Percentiles rank a stretch among this genome's conserved stretches.
phyloP scores from a whole-genome alignment of 2,329 filamentous ascomycete genomes.

The Diplodia scrobiculata region DNA sequence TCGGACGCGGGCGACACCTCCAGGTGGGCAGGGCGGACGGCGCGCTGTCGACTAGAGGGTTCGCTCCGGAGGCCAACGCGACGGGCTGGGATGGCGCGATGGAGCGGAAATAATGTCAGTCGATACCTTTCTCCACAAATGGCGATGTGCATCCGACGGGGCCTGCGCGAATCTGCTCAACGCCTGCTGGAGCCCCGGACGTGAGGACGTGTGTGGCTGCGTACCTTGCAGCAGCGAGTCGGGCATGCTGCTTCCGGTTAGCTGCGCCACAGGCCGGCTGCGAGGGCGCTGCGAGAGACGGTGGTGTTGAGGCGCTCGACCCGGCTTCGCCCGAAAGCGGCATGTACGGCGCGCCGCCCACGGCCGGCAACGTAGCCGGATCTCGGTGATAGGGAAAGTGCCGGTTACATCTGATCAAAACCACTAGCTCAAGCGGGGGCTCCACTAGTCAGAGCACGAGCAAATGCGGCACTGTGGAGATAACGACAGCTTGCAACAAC shows the following conservation, averaged over 20 bases:
- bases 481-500: slow-evolving; percentile 25
- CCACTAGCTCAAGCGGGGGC: slow-evolving; percentile 27
- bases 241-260: slow-evolving; percentile 18
- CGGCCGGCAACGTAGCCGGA: slow-evolving; percentile 2
- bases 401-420: slow-evolving; percentile 20
- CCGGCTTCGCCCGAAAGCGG: slow-evolving; percentile 17
- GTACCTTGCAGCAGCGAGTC: slow-evolving; percentile 12
- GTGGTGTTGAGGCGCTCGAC: slow-evolving; percentile 27
- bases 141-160: slow-evolving; percentile 11
- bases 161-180: slow-evolving; percentile 18
- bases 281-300: neutral
- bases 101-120: slow-evolving; percentile 28
- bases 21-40: neutral
- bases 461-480: slow-evolving; percentile 29
- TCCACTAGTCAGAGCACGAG: slow-evolving; percentile 27
- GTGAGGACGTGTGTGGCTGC: slow-evolving; percentile 11
- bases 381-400: slow-evolving; percentile 24
- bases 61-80: slow-evolving; percentile 18
- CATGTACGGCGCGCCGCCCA: slow-evolving; percentile 9
- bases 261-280: slow-evolving; percentile 13
- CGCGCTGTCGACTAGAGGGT: slow-evolving; percentile 7
- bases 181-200: slow-evolving; percentile 15
- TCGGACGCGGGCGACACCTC: slow-evolving; percentile 1
- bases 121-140: slow-evolving; percentile 25
- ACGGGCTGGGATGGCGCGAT: slow-evolving; percentile 21